Evolutionary conservation across 148 eudicot genomes (phyloP).

Genomic region (Silene latifolia): DNA sequence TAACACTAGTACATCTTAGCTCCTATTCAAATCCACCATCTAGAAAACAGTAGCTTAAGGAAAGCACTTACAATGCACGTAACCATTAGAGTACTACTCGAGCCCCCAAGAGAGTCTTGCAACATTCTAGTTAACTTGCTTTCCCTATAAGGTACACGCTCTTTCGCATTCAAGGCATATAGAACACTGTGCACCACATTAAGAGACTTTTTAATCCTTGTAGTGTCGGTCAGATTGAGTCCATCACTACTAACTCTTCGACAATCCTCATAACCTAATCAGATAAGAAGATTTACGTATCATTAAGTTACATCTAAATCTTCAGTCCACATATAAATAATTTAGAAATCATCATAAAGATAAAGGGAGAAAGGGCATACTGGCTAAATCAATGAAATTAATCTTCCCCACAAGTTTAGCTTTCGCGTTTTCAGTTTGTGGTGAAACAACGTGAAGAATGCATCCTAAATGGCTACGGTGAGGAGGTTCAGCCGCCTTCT

Average conservation of each 20-base stretch:
- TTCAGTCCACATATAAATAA: neutral
- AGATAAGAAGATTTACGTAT: constrained; percentile 7
- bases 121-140: constrained; percentile 72
- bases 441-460: constrained; percentile 47
- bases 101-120: constrained; percentile 84
- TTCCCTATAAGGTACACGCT: constrained; percentile 84
- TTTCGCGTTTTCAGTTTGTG: constrained; percentile 35
- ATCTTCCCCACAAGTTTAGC: constrained; percentile 56
- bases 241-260: constrained; percentile 54
- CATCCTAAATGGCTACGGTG: constrained; percentile 68
- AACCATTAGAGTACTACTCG: constrained; percentile 49
- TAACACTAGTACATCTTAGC: too few relatives aligned
- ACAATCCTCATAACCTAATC: constrained; percentile 73
- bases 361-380: constrained; percentile 31
- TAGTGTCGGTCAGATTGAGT: constrained; percentile 39
- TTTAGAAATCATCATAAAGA: neutral
- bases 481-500: constrained; percentile 38
- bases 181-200: constrained; percentile 71
- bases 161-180: constrained; percentile 64
- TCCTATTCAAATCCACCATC: too few relatives aligned
- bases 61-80: constrained; percentile 60
- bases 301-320: neutral
- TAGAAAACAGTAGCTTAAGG: neutral
- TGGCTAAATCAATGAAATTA: constrained; percentile 86
- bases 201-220: constrained; percentile 61